These are phyloP conservation scores for Trichoderma sp. DNA, from an alignment of 2,329 filamentous ascomycete species.

Conservation along the genomic window DNA sequence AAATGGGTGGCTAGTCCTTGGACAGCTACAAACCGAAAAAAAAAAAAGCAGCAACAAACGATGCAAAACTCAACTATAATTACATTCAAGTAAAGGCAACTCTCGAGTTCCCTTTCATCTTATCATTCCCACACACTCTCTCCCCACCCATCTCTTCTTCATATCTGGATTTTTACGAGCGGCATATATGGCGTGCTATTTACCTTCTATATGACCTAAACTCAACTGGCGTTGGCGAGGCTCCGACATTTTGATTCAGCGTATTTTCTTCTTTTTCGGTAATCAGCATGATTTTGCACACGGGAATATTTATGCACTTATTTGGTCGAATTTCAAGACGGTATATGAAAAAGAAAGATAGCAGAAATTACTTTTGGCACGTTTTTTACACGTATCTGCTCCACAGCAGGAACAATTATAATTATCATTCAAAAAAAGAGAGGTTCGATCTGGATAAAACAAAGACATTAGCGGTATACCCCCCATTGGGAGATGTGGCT, in stretches of 20 bases:
- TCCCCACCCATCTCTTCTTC: neutral
- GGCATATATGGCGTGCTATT: conserved; percentile 12
- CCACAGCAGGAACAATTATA: conserved; percentile 1
- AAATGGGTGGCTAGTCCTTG: conserved; percentile 30
- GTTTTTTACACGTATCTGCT: neutral
- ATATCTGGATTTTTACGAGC: conserved; percentile 12
- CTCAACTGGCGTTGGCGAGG: conserved; percentile 12
- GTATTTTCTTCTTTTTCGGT: neutral
- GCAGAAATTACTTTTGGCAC: conserved; percentile 5
- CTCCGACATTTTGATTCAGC: conserved; percentile 5
- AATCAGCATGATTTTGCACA: conserved; percentile 5
- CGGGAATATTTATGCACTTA: neutral
- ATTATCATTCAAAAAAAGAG: neutral
- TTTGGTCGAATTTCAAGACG: conserved; percentile 13
- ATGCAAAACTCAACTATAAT: neutral
- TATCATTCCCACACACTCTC: neutral
- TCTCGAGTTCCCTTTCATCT: neutral
- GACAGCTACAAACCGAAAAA: neutral
- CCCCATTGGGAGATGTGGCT: neutral
- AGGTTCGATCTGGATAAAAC: neutral
- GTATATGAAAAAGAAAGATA: conserved; percentile 13
- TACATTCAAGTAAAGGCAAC: neutral
- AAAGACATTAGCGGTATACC: neutral
- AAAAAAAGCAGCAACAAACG: neutral
- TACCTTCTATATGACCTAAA: conserved; percentile 1